Conservation (phyloP, 257 asterid species). For the Marsdenia floribunda region DNA sequence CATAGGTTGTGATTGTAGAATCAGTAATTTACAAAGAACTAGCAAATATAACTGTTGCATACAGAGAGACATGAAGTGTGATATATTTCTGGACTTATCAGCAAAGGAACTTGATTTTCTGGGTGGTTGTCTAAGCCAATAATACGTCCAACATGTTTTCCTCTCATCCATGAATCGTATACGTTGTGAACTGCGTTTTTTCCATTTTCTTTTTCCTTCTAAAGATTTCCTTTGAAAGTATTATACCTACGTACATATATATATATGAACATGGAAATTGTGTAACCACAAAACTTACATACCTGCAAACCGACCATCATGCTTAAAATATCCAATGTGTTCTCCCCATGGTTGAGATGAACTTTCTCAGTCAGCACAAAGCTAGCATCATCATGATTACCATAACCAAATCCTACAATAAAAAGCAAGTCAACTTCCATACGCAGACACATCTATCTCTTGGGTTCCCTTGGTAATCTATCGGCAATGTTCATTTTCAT, state of each 20-base stretch:
- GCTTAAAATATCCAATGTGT: slow-evolving; percentile 58
- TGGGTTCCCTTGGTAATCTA: neutral
- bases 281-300: neutral
- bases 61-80: no score
- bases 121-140: no score
- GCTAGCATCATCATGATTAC: slow-evolving; percentile 65
- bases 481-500: neutral
- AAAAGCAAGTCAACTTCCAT: neutral
- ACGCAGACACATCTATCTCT: neutral
- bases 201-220: no score
- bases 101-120: no score
- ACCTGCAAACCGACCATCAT: slow-evolving; percentile 83
- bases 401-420: slow-evolving; percentile 51
- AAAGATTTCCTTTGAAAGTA: no score
- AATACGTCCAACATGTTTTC: no score
- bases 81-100: no score
- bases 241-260: neutral
- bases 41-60: no score
- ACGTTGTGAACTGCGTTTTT: no score
- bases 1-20: no score
- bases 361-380: slow-evolving; percentile 38
- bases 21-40: no score
- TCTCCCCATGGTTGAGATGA: slow-evolving; percentile 45
- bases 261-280: neutral
- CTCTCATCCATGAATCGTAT: no score